Evolutionary conservation across 331 rosid genomes (phyloP), one percentile per base, ranked within the genome.

Genomic region (Pyracantha coccinea): DNA sequence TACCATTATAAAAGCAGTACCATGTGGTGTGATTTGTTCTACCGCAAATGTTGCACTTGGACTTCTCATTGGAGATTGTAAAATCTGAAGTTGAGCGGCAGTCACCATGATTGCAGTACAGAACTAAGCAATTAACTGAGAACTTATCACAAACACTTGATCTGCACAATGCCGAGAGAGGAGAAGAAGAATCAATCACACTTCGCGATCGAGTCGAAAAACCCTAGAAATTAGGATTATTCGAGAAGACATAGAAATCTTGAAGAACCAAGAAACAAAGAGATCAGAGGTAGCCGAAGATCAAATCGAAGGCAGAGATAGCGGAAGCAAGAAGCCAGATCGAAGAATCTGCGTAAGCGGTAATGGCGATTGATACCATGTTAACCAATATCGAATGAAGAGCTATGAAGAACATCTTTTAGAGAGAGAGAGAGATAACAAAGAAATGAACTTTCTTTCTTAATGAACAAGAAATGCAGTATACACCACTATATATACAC

Each of bases 401-500:
- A 19, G 17, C 58, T 50, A 15, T 6, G 10, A 52, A 17, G 58
- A 52, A 7, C 4, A 7, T 2, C 0, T 52, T 52, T 2, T 41
- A 41, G 50, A 41, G 50, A 45, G 53, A 16, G 2, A 50, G 55
- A 50, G 20, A 52, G 21, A 52, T 0, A 2, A 7, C 3, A 2
- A 4, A 52, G 21, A 6, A 52, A 52, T 52, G 57, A 52, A 52
- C 21, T 17, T 17, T 2, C 10, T 52, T 52, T 52, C 8, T 52
- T 52, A 2, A 52, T 52, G 0, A 17, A 1, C 2, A 6, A 5
- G 57, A 2, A 52, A 52, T 52, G 0, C 21, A 17, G 0, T 15
- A 17, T 52, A 17, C 57, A 52, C 21, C 6, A 2, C 54, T 47
- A 52, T 6, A 16, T 17, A 52, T 52, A 17, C 57, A 52, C 4